Percentiles rank a stretch among this genome's conserved stretches.
Conservation (phyloP, 805 yeast genomes). For the Jamesozyma spencerorum region DNA sequence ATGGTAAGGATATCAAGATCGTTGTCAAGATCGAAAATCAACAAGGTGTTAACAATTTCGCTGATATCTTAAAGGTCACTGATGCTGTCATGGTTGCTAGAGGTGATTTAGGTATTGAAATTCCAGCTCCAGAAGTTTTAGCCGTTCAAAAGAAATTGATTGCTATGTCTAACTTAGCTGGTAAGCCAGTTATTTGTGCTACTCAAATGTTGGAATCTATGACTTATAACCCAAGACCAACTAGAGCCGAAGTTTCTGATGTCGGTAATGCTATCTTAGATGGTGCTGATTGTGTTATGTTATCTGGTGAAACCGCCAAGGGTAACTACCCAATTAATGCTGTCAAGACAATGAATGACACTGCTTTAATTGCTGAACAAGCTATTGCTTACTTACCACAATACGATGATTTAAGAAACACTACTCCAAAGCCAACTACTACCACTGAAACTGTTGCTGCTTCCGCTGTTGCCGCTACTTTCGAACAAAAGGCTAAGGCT, state of each 20-base stretch:
- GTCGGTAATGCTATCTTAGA: slow-evolving; percentile 98
- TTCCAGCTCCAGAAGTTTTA: slow-evolving; percentile 97
- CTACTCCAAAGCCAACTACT: slow-evolving; percentile 80
- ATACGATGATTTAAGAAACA: slow-evolving; percentile 80
- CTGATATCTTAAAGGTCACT: slow-evolving; percentile 85
- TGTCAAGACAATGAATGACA: slow-evolving; percentile 97
- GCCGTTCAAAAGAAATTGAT: slow-evolving; percentile 97
- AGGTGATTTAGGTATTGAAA: slow-evolving; percentile 99
- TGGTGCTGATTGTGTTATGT: slow-evolving; percentile 99
- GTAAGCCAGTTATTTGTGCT: slow-evolving; percentile 99
- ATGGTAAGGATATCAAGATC: slow-evolving; percentile 92
- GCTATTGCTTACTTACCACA: slow-evolving; percentile 81
- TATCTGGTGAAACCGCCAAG: slow-evolving; percentile 99
- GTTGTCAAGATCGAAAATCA: slow-evolving; percentile 97
- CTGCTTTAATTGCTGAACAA: slow-evolving; percentile 91
- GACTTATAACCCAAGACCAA: slow-evolving; percentile 99
- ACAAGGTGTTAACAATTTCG: slow-evolving; percentile 99
- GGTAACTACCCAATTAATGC: slow-evolving; percentile 98
- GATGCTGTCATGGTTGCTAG: slow-evolving; percentile 99
- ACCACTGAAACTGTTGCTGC: slow-evolving; percentile 95
- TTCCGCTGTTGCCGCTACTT: slow-evolving; percentile 92
- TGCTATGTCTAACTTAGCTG: slow-evolving; percentile 98
- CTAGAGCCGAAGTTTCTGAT: slow-evolving; percentile 98
- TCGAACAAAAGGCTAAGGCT: slow-evolving; percentile 95
- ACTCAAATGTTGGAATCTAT: slow-evolving; percentile 99